Evolutionary conservation across 2,329 filamentous ascomycete species (phyloP).

Genomic region (Laburnicola sp.): DNA sequence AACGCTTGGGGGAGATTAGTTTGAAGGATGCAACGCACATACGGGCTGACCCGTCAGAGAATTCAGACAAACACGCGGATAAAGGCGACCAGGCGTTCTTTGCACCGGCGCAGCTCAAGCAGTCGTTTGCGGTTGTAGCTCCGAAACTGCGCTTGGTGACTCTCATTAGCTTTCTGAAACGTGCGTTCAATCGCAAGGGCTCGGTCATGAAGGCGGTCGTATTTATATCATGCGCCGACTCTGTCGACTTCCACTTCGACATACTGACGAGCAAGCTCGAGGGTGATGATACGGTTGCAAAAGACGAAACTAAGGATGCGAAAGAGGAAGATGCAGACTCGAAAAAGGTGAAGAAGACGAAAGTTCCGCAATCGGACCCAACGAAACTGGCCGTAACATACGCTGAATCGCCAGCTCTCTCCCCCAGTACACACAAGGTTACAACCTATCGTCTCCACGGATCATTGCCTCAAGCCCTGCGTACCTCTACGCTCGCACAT

Average conservation of each 20-base stretch:
- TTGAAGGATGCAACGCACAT: constrained; percentile 90
- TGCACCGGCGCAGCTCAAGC: constrained; percentile 90
- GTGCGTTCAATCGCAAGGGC: constrained; percentile 83
- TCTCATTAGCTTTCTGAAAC: constrained; percentile 79
- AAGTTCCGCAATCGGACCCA: constrained; percentile 45
- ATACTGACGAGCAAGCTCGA: constrained; percentile 61
- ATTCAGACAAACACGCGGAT: constrained; percentile 51
- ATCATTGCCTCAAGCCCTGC: constrained; percentile 82
- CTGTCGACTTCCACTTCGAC: constrained; percentile 94
- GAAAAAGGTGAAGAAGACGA: constrained; percentile 40
- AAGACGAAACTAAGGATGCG: constrained; percentile 26
- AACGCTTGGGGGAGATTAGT: constrained; percentile 91
- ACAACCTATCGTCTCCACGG: constrained; percentile 86
- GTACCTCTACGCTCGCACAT: constrained; percentile 80
- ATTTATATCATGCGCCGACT: constrained; percentile 96
- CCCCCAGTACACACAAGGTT: constrained; percentile 75
- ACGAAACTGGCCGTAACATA: constrained; percentile 59
- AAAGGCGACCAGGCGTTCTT: constrained; percentile 63
- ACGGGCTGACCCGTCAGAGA: constrained; percentile 64
- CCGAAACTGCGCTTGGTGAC: constrained; percentile 90
- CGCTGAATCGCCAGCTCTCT: constrained; percentile 71
- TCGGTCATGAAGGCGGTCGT: constrained; percentile 96
- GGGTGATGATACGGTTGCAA: constrained; percentile 32
- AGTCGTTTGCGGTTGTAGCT: constrained; percentile 83
- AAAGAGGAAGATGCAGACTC: constrained; percentile 27